Base-by-base conservation (phyloP, 176 grass and related monocot species). In the Carex parvula region DNA sequence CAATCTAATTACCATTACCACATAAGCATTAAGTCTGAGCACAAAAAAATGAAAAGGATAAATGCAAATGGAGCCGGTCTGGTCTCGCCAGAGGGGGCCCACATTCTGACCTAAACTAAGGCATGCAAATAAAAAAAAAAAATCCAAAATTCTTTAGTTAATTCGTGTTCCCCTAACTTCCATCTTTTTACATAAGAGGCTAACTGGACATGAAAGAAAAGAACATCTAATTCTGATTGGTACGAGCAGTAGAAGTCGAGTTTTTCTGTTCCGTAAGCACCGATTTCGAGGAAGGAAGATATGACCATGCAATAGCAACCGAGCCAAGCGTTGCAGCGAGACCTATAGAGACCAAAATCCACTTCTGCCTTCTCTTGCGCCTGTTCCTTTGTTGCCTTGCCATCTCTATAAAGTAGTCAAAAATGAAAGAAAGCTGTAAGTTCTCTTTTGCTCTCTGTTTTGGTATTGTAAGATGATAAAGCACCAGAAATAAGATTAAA, bases 281-380 rank as follows among this genome's bases (percentile, higher is more conserved):
- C 6, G 86, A 76, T 48, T 85, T 90, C 1, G 88, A 63, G 0
- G 69, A 60, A 79, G 97, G 97, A 58, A 94, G 81, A 68, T 89
- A 94, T 17, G 91, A 94, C 97, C 97, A 99, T 5, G 88, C 87
- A 80, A 99, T 94, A 46, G 93, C 91, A 15, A 88, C 86, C 61
- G 83, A 58, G 60, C 93, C 90, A 3, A 99, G 33, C 7, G 91
- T 92, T 35, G 88, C 90, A 16, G 90, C 97, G 70, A 99, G 90
- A 7, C 97, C 91, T 60, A 96, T 79, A 60, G 97, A 96, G 70
- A 88, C 85, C 97, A 93, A 99, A 91, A 99, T 83, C 97, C 97
- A 99, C 84, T 92, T 99, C 81, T 99, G 91, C 83, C 83, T 81
- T 37, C 84, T 91, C 91, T 94, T 99, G 21, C 85, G 93, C 24